A percentile compares a stretch with the other conserved stretches of the same genome.
Evolutionary conservation across 208 protist species (phyloP).

Genomic region (Lotmaria passim): DNA sequence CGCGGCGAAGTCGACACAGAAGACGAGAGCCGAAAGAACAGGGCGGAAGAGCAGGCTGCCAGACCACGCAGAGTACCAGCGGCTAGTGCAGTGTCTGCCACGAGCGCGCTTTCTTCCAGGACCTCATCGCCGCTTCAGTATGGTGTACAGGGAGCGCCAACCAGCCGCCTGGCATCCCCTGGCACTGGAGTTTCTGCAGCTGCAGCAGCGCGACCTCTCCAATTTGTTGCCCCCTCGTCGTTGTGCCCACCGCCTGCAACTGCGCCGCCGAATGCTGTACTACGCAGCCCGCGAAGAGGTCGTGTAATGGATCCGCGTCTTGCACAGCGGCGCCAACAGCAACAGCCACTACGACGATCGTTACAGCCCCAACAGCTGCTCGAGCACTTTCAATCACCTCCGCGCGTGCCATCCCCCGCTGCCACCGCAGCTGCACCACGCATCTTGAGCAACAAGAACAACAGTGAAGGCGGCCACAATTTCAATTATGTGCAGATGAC

Average conservation of each 20-base stretch:
- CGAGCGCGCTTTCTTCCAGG: not conserved
- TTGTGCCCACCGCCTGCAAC: not conserved
- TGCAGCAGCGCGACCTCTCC: not conserved
- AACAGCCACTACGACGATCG: no score
- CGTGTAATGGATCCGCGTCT: not conserved
- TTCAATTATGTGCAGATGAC: no score
- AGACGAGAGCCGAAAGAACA: not conserved
- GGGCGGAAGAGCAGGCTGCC: not conserved
- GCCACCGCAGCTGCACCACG: not conserved
- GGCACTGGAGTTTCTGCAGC: no score
- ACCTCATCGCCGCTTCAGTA: not conserved
- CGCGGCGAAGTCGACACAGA: not conserved
- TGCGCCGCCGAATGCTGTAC: not conserved
- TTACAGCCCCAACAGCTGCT: no score
- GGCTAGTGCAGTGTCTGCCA: not conserved
- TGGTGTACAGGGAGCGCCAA: no score
- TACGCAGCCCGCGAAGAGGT: constrained; percentile 6
- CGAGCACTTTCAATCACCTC: no score
- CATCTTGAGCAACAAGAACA: not conserved
- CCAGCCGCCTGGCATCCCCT: not conserved
- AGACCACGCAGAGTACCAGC: not conserved
- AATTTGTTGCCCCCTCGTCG: constrained; percentile 1
- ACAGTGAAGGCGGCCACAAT: no score
- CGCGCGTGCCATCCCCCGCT: not conserved
- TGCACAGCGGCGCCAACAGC: not conserved